These are phyloP conservation scores for Rhododendron henanense DNA, from an alignment of 148 eudicot species.

Conservation along the genomic window DNA sequence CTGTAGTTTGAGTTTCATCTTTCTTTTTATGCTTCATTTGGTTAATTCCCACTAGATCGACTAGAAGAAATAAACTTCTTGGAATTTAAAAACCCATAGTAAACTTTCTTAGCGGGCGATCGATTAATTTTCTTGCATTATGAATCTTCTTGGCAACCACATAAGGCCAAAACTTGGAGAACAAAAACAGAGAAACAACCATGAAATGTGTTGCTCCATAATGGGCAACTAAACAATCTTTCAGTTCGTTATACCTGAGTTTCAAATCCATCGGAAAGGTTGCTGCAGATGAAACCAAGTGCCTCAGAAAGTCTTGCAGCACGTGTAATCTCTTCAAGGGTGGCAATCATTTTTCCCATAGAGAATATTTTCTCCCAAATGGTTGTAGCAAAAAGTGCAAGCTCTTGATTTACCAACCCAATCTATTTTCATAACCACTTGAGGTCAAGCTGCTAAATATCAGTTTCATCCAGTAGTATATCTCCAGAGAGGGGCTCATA, in stretches of 20 bases:
- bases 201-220: not conserved
- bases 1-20: not conserved
- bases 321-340: conserved; percentile 72
- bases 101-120: not conserved
- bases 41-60: not conserved
- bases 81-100: not conserved
- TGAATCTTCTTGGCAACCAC: too few species aligned
- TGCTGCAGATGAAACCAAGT: conserved; percentile 69
- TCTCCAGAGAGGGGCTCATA: conserved; percentile 83
- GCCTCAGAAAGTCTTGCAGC: conserved; percentile 97
- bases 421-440: conserved; percentile 86
- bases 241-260: conserved; percentile 57
- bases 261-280: conserved; percentile 89
- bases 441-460: conserved; percentile 67
- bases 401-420: conserved; percentile 94
- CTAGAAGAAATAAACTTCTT: not conserved
- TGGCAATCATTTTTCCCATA: conserved; percentile 89
- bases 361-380: conserved; percentile 84
- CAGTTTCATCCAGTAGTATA: conserved; percentile 64
- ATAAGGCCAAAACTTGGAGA: too few species aligned
- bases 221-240: not conserved
- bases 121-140: too few species aligned
- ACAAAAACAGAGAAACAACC: not conserved
- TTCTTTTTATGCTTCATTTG: not conserved
- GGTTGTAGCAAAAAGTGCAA: conserved; percentile 93